phyloP scores from a whole-genome alignment of 441 rosid genomes.

The Macaranga tanarius region DNA sequence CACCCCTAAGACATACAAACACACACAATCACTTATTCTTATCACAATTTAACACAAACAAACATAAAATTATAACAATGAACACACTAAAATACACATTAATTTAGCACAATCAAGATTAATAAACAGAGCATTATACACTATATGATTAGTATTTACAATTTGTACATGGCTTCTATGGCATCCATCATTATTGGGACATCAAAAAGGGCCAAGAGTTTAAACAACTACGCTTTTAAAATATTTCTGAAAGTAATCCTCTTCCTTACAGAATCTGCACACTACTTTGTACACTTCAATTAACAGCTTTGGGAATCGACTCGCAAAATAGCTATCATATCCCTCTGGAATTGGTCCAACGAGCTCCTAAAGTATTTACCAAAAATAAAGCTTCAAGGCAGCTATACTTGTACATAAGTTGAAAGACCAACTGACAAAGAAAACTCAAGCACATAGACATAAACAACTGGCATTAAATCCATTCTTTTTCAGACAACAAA shows the following conservation, averaged over 20 bases:
- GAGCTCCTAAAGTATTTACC: slow-evolving; percentile 53
- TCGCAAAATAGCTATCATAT: too few relatives aligned
- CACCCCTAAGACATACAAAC: too few relatives aligned
- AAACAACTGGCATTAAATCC: not conserved
- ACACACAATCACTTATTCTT: too few relatives aligned
- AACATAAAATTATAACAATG: too few relatives aligned
- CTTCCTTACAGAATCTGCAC: too few relatives aligned
- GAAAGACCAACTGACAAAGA: not conserved
- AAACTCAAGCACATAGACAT: not conserved
- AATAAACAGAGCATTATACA: not conserved
- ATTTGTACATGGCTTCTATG: slow-evolving; percentile 1
- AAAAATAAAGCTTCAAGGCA: slow-evolving; percentile 3
- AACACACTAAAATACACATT: too few relatives aligned
- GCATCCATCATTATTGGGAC: not conserved
- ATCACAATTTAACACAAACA: too few relatives aligned
- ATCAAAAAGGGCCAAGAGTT: slow-evolving; percentile 4
- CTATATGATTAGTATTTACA: slow-evolving; percentile 7
- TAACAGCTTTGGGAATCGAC: too few relatives aligned
- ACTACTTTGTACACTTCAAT: too few relatives aligned
- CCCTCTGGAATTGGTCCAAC: slow-evolving; percentile 90
- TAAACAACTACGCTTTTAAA: slow-evolving; percentile 30
- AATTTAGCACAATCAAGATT: too few relatives aligned
- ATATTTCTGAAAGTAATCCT: slow-evolving; percentile 79
- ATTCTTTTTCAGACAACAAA: too few relatives aligned
- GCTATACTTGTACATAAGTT: not conserved